Evolutionary conservation across 2,329 filamentous ascomycete species (phyloP).

Genomic region (Penicillium sp.): DNA sequence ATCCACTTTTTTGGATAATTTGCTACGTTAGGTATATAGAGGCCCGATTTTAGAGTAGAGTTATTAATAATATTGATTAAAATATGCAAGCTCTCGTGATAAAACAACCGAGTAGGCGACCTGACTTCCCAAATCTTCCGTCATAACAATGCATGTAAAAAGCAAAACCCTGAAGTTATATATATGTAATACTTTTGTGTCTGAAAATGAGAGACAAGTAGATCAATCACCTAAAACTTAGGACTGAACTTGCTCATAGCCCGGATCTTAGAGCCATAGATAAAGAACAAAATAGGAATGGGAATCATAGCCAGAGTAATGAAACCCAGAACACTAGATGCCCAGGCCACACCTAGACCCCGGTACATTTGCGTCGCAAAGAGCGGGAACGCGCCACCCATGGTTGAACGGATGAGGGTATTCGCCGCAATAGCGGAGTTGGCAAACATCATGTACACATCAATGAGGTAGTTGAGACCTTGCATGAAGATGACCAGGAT

Average conservation of each 20-base stretch:
- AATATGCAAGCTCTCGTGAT: too few species aligned
- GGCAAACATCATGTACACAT: conserved; percentile 41
- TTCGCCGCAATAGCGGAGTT: conserved; percentile 43
- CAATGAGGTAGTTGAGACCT: conserved; percentile 45
- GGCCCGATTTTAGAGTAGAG: neutral
- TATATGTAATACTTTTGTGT: neutral
- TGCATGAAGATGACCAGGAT: conserved; percentile 46
- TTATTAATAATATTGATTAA: neutral
- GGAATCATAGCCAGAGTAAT: conserved; percentile 44
- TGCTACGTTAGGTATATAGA: neutral
- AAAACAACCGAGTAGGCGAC: neutral
- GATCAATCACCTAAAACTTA: conserved; percentile 17
- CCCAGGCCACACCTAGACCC: conserved; percentile 42
- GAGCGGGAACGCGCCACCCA: conserved; percentile 37
- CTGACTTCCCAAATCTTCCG: neutral
- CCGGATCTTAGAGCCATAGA: conserved; percentile 47
- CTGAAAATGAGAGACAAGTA: neutral
- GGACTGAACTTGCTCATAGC: conserved; percentile 25
- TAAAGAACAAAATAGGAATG: conserved; percentile 50
- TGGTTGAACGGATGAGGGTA: conserved; percentile 34
- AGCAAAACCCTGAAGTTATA: neutral
- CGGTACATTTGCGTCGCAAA: conserved; percentile 39
- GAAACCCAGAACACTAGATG: conserved; percentile 40
- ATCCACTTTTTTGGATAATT: neutral
- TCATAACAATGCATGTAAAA: neutral